A percentile compares a stretch with the other conserved stretches of the same genome.
Conservation (phyloP, 495 filamentous ascomycete genomes). For the Penicillium malachiteum region DNA sequence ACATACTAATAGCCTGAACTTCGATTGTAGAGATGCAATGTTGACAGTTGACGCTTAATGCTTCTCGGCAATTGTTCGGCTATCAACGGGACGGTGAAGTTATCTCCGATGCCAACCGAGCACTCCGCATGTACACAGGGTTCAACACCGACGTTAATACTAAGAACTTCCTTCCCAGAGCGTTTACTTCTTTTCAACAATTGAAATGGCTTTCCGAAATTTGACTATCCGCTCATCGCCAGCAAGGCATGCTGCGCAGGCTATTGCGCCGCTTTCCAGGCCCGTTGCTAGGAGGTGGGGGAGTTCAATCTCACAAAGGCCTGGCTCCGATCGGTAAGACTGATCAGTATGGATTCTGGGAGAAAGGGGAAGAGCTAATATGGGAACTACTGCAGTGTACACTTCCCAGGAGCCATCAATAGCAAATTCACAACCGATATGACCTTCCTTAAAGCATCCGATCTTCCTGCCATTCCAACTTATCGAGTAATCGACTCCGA, state of each 20-base stretch:
- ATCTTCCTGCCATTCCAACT: slow-evolving; percentile 70
- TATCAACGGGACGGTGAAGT: slow-evolving; percentile 25
- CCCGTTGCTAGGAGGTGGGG: slow-evolving; percentile 46
- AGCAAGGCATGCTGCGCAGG: not conserved
- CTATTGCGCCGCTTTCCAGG: not conserved
- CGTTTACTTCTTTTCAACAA: not conserved
- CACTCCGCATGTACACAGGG: slow-evolving; percentile 33
- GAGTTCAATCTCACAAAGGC: slow-evolving; percentile 64
- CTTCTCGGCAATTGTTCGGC: slow-evolving; percentile 12
- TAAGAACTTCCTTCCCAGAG: not conserved
- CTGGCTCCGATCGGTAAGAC: slow-evolving; percentile 61
- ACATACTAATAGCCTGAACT: not conserved
- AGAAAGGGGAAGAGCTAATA: not conserved
- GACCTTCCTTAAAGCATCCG: slow-evolving; percentile 67
- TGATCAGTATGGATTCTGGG: not conserved
- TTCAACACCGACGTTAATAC: slow-evolving; percentile 3
- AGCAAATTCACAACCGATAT: slow-evolving; percentile 84
- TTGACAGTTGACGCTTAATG: not conserved
- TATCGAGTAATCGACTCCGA: slow-evolving; percentile 85
- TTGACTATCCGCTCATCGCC: not conserved
- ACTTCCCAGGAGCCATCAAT: slow-evolving; percentile 93
- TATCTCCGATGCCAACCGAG: slow-evolving; percentile 37
- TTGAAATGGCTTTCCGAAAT: slow-evolving; percentile 24
- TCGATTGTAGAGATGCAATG: not conserved
- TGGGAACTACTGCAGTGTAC: slow-evolving; percentile 52